Base-by-base conservation (phyloP, 225 moss, liverwort and hornwort species). In the Lunularia cruciata region DNA sequence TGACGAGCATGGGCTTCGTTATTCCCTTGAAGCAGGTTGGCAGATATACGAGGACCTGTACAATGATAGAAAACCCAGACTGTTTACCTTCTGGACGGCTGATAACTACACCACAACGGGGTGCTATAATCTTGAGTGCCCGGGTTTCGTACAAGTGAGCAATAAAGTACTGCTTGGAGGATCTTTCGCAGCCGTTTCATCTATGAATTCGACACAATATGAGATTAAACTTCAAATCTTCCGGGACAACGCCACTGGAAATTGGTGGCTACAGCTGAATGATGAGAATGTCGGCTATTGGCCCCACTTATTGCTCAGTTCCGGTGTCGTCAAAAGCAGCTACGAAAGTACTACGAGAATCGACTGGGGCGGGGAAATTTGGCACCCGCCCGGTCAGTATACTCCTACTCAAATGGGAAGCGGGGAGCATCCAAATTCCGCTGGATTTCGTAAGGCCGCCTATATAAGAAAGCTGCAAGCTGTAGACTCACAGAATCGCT, bases 251-350 rank as follows among this genome's bases (percentile, higher is more conserved):
- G 43, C 45, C 11, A 64, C 70, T 0, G 57, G 64, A 25, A 54
- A 73, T 18, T 81, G 81, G 81, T 81, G 81, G 81, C 63, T 81
- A 20, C 73, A 65, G 59, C 63, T 81, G 40, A 73, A 77, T 12
- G 43, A 65, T 56, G 72, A 64, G 3, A 56, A 39, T 53, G 73
- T 81, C 15, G 81, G 81, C 8, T 81, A 70, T 60, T 81, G 81
- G 81, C 81, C 81, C 0, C 33, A 45, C 2, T 8, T 28, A 16
- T 45, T 76, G 20, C 74, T 70, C 25, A 63, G 27, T 15, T 20
- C 47, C 0, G 72, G 72, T 19, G 63, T 58, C 27, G 73, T 76
- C 67, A 46, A 19, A 26, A 37, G 67, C 13, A 14, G 32, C 3
- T 36, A 14, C 15, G 27, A 27, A 12, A 69, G 27, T 25, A 60